Evolutionary conservation across 768 basidiomycete genomes (phyloP).

Genomic region (Calocybe gangraenosa): DNA sequence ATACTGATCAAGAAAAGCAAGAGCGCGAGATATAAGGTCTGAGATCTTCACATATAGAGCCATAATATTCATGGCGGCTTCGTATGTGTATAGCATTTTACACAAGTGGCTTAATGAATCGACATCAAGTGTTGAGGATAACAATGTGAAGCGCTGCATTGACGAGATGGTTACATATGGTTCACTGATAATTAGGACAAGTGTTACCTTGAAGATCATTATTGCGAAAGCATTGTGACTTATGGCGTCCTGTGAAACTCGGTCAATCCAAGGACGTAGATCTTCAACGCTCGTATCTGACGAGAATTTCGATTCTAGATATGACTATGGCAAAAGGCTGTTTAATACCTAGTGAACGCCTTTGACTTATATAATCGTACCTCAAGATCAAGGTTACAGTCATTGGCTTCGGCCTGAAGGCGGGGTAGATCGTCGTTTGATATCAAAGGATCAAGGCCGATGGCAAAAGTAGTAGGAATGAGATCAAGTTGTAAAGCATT

Average conservation of each 20-base stretch:
- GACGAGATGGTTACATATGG: constrained; percentile 1
- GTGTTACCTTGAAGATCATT: constrained; percentile 51
- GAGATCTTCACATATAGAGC: constrained; percentile 63
- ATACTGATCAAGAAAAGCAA: constrained; percentile 64
- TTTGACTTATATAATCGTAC: constrained; percentile 31
- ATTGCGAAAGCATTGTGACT: constrained; percentile 57
- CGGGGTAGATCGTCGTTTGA: constrained; percentile 44
- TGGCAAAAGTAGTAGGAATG: constrained; percentile 48
- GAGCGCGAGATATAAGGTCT: constrained; percentile 58
- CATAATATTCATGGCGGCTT: constrained; percentile 61
- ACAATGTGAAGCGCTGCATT: constrained; percentile 53
- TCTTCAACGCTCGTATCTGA: constrained; percentile 42
- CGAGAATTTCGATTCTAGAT: constrained; percentile 55
- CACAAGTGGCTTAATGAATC: constrained; percentile 71
- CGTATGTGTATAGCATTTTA: constrained; percentile 56
- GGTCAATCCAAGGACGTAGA: constrained; percentile 32
- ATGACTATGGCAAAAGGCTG: constrained; percentile 25
- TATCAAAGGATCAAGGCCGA: constrained; percentile 48
- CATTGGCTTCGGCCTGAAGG: constrained; percentile 56
- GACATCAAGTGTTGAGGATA: constrained; percentile 52
- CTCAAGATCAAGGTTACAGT: constrained; percentile 53
- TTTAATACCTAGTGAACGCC: constrained; percentile 4
- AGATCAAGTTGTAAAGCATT: constrained; percentile 51
- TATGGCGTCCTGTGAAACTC: constrained; percentile 51
- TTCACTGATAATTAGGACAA: not conserved